Evolutionary conservation across 2,329 filamentous ascomycete species (phyloP).

Genomic region (Celoporthe dispersa): DNA sequence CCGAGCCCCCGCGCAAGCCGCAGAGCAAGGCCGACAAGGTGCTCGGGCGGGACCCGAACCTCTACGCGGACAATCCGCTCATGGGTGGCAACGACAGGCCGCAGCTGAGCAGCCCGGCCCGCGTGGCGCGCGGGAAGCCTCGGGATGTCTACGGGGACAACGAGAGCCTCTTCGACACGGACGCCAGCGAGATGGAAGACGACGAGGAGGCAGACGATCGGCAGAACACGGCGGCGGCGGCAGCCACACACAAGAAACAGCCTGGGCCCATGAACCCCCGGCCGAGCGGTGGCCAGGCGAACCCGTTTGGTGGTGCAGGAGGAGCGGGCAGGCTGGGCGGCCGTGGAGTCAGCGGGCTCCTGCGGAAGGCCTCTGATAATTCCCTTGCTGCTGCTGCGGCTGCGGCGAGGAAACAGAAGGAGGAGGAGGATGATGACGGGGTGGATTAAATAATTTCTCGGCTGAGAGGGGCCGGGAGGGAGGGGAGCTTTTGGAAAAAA

Average conservation of each 20-base stretch:
- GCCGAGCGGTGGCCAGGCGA: slow-evolving; percentile 52
- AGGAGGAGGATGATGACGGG: slow-evolving; percentile 36
- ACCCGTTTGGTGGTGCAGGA: slow-evolving; percentile 46
- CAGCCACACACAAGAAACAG: slow-evolving; percentile 38
- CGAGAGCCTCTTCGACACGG: slow-evolving; percentile 36
- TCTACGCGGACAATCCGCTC: slow-evolving; percentile 54
- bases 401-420: slow-evolving; percentile 36
- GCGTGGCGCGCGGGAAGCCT: slow-evolving; percentile 45
- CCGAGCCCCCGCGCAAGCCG: slow-evolving; percentile 39
- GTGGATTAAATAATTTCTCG: slow-evolving; percentile 32
- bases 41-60: slow-evolving; percentile 59
- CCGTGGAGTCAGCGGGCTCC: slow-evolving; percentile 49
- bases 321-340: slow-evolving; percentile 39
- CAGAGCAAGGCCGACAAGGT: slow-evolving; percentile 63
- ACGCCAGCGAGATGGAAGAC: slow-evolving; percentile 39
- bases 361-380: slow-evolving; percentile 41
- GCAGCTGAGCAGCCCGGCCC: slow-evolving; percentile 52
- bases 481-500: not conserved
- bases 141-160: slow-evolving; percentile 38
- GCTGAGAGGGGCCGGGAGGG: no score
- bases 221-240: slow-evolving; percentile 42
- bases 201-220: slow-evolving; percentile 37
- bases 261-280: slow-evolving; percentile 44
- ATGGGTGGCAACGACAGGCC: slow-evolving; percentile 45
- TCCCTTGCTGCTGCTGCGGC: slow-evolving; percentile 23